Base-by-base conservation (phyloP, 2,329 filamentous ascomycete species). In the Fusarium marasasianum region DNA sequence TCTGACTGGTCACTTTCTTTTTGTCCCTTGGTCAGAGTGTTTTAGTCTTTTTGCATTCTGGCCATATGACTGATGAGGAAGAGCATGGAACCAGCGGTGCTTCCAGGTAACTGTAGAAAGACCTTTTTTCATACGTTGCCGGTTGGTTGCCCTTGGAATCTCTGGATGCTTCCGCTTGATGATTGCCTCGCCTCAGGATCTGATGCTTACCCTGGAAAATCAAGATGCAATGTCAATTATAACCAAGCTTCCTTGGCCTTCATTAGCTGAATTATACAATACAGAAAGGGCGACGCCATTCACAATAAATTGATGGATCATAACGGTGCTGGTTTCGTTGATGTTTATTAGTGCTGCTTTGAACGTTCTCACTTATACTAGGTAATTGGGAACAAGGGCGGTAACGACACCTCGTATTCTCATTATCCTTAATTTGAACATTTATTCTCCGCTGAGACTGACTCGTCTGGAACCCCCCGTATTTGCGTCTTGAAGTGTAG, bases 201-300 rank as follows among this genome's bases (percentile, higher is more conserved):
- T 8, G 11, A 53, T 38, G 9, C 33, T 6, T 53, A 53, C 18
- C n/a, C 24, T 38, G 10, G 24, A 38, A 5, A 22, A 29, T 8
- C 18, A 29, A 37, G 24, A 15, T 54, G 14, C 33, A 29, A 22
- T 8, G 13, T 2, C 6, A 22, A 26, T 13, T 38, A 13, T 8
- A 26, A 13, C 10, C 5, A 38, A 17, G 12, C 7, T 22, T 14
- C 12, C 7, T 15, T 3, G 33, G 6, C 18, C 22, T 53, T 22
- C 7, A 22, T 10, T 22, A 53, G n/a, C n/a, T 37, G 50, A 22
- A 53, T 37, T 7, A 26, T 22, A 26, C 6, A 37, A 37, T 26
- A 3, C 11, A 8, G 22, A 22, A 8, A 3, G n/a, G 3, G n/a
- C 3, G 14, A 15, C 4, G 2, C 3, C 3, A 4, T 26, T 8